Evolutionary conservation across 2,329 filamentous ascomycete species (phyloP), one percentile per base, ranked within the genome.

Genomic region (Neoascochyta sp.): DNA sequence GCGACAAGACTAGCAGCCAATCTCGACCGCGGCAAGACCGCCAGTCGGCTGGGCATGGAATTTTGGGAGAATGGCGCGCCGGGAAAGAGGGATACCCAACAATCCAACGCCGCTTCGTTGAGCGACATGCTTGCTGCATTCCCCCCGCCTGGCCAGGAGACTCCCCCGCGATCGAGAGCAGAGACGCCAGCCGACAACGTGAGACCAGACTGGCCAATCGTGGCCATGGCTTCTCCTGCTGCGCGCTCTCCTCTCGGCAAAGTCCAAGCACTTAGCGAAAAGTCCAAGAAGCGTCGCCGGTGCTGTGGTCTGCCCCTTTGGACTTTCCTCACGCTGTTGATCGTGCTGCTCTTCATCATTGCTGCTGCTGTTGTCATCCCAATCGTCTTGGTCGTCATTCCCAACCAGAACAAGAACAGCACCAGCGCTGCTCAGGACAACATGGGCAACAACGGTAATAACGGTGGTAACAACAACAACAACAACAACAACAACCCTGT

Each of bases 221-320:
- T 31, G 9, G 41, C 39, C 21, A 30, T 29, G 18, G 30, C 30
- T 16, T n/a, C n/a, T n/a, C n/a, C n/a, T n/a, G 19, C 34, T 7
- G 20, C 24, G 27, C 15, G 37, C 29, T 33, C 29, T 18, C n/a
- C n/a, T n/a, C 29, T 11, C 5, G 35, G 35, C n/a, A 11, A 23
- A 13, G 30, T 23, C 10, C 35, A 15, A 21, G 32, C 34, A 9
- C 23, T 37, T n/a, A 45, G 37, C 23, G 44, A 48, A 13, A 56
- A 54, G 29, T 20, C 32, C 8, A 62, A 58, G 27, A 68, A 65
- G 38, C 62, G 70, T 9, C 77, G 83, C 21, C 77, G 77, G 32
- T 93, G 84, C 63, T 98, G 90, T 54, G 90, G 90, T 10, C 74
- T 96, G 48, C 84, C 87, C 3, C 57, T 83, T 10, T 93, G 86